A percentile compares a stretch with the other conserved stretches of the same genome.
Evolutionary conservation across 106 monocot genomes (phyloP).

Genomic region (Dendrobium catenatum): DNA sequence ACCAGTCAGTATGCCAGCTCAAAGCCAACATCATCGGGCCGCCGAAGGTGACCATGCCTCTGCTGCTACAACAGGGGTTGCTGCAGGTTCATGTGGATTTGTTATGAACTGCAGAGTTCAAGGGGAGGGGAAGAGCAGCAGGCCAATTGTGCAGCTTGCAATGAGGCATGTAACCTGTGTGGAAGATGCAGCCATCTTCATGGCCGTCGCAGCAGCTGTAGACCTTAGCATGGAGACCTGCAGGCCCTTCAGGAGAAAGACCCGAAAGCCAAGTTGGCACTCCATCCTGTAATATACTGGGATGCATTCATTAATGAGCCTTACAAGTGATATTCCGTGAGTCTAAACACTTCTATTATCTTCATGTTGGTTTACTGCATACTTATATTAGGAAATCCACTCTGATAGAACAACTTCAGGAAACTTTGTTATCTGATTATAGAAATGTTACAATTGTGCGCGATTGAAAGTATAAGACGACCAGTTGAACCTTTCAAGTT

Average conservation of each 20-base stretch:
- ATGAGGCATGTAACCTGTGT: constrained; percentile 66
- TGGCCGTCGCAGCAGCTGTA: constrained; percentile 83
- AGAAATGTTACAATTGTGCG: background rate
- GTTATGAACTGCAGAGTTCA: constrained; percentile 79
- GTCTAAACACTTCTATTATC: background rate
- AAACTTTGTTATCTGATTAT: background rate
- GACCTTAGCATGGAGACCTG: constrained; percentile 86
- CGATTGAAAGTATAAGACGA: background rate
- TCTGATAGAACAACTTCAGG: background rate
- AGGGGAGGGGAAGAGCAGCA: constrained; percentile 71
- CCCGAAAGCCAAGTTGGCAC: constrained; percentile 12
- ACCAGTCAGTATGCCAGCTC: background rate
- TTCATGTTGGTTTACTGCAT: background rate
- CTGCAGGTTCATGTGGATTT: constrained; percentile 25
- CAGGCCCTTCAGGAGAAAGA: constrained; percentile 64
- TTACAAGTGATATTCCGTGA: background rate
- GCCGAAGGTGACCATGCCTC: background rate
- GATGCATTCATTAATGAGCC: background rate
- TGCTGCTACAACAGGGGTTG: background rate
- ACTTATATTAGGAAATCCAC: background rate
- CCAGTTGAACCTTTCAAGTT: background rate
- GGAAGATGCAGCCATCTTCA: constrained; percentile 87
- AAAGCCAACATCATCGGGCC: background rate
- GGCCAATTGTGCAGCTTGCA: constrained; percentile 67
- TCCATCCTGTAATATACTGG: constrained; percentile 21